phyloP scores from a whole-genome alignment of 2,329 filamentous ascomycete species.

The Ophiostoma ulmi region DNA sequence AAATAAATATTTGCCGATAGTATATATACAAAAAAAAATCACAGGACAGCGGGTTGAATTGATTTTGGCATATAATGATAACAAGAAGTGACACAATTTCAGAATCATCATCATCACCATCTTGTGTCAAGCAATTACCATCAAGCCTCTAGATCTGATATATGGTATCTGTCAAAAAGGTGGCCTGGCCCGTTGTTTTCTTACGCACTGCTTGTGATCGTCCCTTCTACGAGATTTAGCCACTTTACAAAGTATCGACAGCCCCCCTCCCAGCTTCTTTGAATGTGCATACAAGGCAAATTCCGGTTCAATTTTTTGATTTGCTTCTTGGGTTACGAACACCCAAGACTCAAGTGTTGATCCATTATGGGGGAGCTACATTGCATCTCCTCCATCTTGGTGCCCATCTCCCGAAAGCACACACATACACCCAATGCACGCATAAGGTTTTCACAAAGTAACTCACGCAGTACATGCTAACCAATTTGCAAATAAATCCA shows the following conservation, averaged over 20 bases:
- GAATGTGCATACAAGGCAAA: background rate
- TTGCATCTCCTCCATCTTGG: background rate
- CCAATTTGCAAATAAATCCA: too few species aligned
- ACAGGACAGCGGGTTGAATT: background rate
- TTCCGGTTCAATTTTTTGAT: background rate
- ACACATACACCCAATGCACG: background rate
- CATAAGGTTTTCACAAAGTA: background rate
- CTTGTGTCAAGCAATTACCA: background rate
- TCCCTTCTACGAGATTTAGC: background rate
- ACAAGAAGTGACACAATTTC: background rate
- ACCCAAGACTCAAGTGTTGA: background rate
- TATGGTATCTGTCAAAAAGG: background rate
- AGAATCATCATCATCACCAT: conserved; percentile 5
- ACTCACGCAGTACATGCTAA: too few species aligned
- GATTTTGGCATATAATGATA: background rate
- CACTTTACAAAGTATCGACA: background rate
- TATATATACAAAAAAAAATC: too few species aligned
- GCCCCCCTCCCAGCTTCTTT: background rate
- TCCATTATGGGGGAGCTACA: background rate
- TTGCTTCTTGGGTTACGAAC: background rate
- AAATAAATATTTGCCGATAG: background rate
- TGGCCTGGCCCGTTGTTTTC: background rate
- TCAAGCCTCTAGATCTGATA: conserved; percentile 1
- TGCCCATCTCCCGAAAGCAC: background rate
- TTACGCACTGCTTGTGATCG: conserved; percentile 11